Evolutionary conservation across 257 asterid genomes (phyloP).

Genomic region (Solanum pennellii): DNA sequence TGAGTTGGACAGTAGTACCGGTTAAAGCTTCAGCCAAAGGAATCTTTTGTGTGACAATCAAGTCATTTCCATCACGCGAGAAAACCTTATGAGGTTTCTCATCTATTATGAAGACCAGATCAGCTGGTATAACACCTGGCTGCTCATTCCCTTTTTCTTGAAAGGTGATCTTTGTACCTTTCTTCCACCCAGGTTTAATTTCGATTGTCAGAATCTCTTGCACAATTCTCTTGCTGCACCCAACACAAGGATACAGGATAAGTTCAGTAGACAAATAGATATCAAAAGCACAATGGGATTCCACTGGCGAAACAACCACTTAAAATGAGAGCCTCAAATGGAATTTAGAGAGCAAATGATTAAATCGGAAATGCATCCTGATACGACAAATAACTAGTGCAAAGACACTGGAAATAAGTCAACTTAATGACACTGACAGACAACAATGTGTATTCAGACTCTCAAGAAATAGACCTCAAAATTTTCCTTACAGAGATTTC

Average conservation of each 20-base stretch:
- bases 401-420: not conserved
- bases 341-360: not conserved
- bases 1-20: conserved; percentile 19
- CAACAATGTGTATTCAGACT: not conserved
- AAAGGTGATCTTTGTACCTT: conserved; percentile 42
- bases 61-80: conserved; percentile 38
- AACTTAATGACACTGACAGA: not conserved
- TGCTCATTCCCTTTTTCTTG: conserved; percentile 33
- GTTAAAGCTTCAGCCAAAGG: conserved; percentile 33
- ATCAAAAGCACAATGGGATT: not conserved
- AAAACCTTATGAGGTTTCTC: conserved; percentile 34
- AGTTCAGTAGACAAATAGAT: not conserved
- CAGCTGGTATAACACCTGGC: conserved; percentile 27
- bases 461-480: not conserved
- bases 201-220: conserved; percentile 23
- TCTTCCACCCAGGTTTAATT: conserved; percentile 38
- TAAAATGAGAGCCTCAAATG: not conserved
- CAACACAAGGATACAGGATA: not conserved
- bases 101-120: conserved; percentile 30
- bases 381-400: not conserved
- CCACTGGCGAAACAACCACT: not conserved
- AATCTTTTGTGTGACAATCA: conserved; percentile 15
- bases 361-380: not conserved
- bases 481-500: not conserved
- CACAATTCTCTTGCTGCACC: conserved; percentile 10